Percentiles rank a stretch among this genome's conserved stretches.
These are phyloP conservation scores for Magnaporthiopsis poae DNA, from an alignment of 2,329 filamentous ascomycete species.

Conservation along the genomic window DNA sequence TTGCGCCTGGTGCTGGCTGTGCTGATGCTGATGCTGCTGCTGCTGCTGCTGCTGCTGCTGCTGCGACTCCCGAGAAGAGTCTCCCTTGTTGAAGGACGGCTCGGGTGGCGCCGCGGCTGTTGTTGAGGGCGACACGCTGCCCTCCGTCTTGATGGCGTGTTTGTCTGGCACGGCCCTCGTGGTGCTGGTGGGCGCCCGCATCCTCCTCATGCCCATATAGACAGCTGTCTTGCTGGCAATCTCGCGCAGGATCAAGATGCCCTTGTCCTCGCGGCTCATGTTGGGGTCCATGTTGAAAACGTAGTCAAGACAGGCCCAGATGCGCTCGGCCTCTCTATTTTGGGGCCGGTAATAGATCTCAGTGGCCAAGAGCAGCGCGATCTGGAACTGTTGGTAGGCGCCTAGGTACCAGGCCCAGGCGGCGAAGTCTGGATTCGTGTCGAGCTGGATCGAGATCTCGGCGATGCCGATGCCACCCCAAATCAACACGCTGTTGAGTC, in stretches of 20 bases:
- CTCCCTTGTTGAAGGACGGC: conserved; percentile 9
- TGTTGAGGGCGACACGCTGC: conserved; percentile 6
- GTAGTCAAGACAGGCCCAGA: conserved; percentile 64
- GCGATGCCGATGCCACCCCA: conserved; percentile 46
- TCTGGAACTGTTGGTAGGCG: conserved; percentile 64
- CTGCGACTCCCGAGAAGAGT: neutral
- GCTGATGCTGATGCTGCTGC: conserved; percentile 3
- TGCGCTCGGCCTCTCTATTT: conserved; percentile 50
- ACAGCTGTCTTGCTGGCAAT: conserved; percentile 50
- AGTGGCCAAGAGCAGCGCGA: conserved; percentile 56
- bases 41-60: conserved; percentile 8
- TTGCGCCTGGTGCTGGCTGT: conserved; percentile 5
- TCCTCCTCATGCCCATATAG: conserved; percentile 50
- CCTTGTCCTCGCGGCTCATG: conserved; percentile 46
- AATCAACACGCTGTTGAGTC: conserved; percentile 54
- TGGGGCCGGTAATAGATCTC: conserved; percentile 54
- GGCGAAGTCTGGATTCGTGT: conserved; percentile 34
- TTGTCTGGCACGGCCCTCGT: conserved; percentile 27
- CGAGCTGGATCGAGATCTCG: conserved; percentile 37
- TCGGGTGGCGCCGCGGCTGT: conserved; percentile 13
- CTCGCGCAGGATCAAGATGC: conserved; percentile 50
- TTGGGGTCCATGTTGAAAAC: conserved; percentile 53
- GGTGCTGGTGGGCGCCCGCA: conserved; percentile 41
- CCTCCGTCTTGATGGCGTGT: conserved; percentile 24
- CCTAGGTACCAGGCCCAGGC: conserved; percentile 63